Evolutionary conservation across 441 rosid species (phyloP).

Genomic region (Flueggea neowawraea): DNA sequence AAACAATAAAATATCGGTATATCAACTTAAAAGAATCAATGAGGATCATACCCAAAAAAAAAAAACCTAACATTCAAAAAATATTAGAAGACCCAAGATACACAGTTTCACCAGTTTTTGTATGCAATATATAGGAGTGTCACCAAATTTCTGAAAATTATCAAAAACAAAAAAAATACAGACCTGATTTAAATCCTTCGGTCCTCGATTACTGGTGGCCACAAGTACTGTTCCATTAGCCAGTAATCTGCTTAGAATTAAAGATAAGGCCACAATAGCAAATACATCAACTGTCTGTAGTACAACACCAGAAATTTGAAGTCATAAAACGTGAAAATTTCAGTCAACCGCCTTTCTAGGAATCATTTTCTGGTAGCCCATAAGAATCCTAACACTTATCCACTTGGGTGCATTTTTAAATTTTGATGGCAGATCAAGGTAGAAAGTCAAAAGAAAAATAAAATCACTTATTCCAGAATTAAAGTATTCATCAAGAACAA

Average conservation of each 20-base stretch:
- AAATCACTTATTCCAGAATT: background rate
- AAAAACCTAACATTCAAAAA: no score
- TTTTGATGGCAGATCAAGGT: no score
- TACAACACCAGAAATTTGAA: slow-evolving; percentile 2
- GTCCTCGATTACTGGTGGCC: slow-evolving; percentile 92
- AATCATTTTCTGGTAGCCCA: no score
- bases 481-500: slow-evolving; percentile 2
- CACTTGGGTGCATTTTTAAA: no score
- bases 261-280: slow-evolving; percentile 98
- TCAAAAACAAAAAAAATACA: background rate
- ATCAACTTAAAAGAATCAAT: no score
- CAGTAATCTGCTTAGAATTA: slow-evolving; percentile 91
- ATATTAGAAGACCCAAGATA: no score
- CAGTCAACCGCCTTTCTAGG: no score
- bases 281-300: slow-evolving; percentile 95
- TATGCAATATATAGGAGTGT: no score
- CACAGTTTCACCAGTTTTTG: background rate
- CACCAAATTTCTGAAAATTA: no score
- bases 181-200: slow-evolving; percentile 89
- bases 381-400: no score
- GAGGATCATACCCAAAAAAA: no score
- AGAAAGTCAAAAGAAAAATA: no score
- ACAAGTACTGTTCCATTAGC: slow-evolving; percentile 88
- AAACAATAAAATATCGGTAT: background rate
- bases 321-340: background rate